Conservation (phyloP, 2,329 filamentous ascomycete genomes). For the Cyphellophora attinorum region DNA sequence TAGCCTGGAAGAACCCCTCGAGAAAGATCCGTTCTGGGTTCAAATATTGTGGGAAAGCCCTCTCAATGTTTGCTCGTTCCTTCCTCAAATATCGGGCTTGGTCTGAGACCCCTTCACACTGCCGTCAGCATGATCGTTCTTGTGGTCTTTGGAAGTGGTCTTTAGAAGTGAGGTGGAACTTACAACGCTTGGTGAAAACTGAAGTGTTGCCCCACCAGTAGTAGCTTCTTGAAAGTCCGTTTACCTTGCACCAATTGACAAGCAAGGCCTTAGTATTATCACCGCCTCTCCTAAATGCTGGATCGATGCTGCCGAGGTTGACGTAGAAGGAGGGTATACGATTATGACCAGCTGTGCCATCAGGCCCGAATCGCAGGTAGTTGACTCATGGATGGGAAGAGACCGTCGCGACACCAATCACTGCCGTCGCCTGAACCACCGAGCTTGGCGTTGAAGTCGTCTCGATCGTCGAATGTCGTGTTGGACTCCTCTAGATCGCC, state of each 20-base stretch:
- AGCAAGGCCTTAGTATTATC: not conserved
- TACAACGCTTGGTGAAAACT: too few species aligned
- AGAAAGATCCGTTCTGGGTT: not conserved
- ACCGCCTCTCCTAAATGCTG: not conserved
- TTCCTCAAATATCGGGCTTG: too few species aligned
- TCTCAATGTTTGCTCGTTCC: too few species aligned
- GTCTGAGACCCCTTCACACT: too few species aligned
- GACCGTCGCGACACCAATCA: not conserved
- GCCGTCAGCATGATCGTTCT: too few species aligned
- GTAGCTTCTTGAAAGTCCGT: not conserved
- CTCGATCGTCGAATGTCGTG: too few species aligned
- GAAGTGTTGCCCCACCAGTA: not conserved
- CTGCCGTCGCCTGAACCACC: not conserved
- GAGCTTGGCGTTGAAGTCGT: not conserved
- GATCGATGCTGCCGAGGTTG: conserved; percentile 1
- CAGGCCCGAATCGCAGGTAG: not conserved
- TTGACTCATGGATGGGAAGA: not conserved
- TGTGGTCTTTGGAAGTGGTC: too few species aligned
- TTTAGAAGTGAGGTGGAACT: too few species aligned
- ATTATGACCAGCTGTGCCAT: not conserved
- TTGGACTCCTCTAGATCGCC: too few species aligned
- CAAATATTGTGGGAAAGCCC: too few species aligned
- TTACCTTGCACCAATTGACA: not conserved
- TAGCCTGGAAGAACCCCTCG: not conserved
- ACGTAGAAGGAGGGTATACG: not conserved